Evolutionary conservation across 768 basidiomycete genomes (phyloP).

Genomic region (Chiua virens): DNA sequence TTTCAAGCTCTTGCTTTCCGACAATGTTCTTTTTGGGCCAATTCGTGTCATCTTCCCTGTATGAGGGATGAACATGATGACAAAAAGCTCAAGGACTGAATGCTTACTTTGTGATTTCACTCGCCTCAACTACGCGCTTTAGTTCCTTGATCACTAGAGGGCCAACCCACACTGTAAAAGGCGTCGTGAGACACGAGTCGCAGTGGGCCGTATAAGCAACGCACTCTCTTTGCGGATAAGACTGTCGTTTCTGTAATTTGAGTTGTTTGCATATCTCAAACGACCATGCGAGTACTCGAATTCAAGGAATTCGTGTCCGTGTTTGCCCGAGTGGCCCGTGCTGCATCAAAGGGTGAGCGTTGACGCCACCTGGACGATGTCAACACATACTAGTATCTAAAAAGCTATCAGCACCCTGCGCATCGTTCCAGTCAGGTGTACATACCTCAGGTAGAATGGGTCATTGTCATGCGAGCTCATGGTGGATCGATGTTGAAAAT

Average conservation of each 20-base stretch:
- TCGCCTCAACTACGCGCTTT: slow-evolving; percentile 89
- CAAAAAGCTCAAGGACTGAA: neutral
- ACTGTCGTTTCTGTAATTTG: slow-evolving; percentile 97
- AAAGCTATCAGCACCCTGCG: slow-evolving; percentile 13
- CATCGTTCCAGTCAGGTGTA: neutral
- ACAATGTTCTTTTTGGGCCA: slow-evolving; percentile 99
- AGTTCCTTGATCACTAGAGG: slow-evolving; percentile 92
- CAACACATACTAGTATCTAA: slow-evolving; percentile 52
- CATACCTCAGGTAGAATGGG: slow-evolving; percentile 78
- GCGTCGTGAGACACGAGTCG: neutral
- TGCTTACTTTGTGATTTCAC: slow-evolving; percentile 88
- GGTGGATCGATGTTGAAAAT: slow-evolving; percentile 16
- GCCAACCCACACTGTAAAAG: slow-evolving; percentile 82
- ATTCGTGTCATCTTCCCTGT: slow-evolving; percentile 94
- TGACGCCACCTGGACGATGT: neutral
- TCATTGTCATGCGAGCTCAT: slow-evolving; percentile 53
- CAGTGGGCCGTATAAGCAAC: slow-evolving; percentile 32
- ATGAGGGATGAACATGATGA: neutral
- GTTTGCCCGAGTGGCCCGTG: slow-evolving; percentile 98
- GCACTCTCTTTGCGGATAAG: slow-evolving; percentile 98
- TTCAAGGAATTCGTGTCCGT: slow-evolving; percentile 97
- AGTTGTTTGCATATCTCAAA: slow-evolving; percentile 97
- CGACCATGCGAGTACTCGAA: slow-evolving; percentile 98
- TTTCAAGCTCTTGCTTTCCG: slow-evolving; percentile 97
- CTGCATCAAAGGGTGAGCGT: slow-evolving; percentile 4